These are phyloP conservation scores for Nelumbo lutea DNA, from an alignment of 164 flowering plant genomes.

Conservation along the genomic window DNA sequence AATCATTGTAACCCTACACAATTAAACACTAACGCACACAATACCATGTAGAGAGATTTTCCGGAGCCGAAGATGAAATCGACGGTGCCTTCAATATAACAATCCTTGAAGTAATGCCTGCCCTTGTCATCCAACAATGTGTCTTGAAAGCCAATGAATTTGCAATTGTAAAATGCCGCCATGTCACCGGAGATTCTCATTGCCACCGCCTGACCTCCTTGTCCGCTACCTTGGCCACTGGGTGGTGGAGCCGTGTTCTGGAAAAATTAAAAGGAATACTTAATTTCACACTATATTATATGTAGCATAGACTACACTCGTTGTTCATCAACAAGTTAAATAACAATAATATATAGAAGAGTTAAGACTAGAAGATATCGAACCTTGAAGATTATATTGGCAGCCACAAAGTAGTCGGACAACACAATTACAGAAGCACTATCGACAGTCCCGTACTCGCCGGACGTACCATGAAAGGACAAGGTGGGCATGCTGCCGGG, in stretches of 20 bases:
- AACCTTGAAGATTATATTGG: constrained; percentile 34
- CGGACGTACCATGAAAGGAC: constrained; percentile 26
- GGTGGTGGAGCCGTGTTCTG: constrained; percentile 47
- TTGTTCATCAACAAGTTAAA: too few relatives aligned
- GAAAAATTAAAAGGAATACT: too few relatives aligned
- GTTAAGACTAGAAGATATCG: background rate
- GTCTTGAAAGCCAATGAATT: constrained; percentile 42
- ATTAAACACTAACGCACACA: too few relatives aligned
- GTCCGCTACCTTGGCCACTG: constrained; percentile 7
- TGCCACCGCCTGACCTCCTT: constrained; percentile 40
- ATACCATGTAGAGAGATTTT: constrained; percentile 35
- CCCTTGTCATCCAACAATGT: constrained; percentile 37
- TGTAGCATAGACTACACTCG: too few relatives aligned
- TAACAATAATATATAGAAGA: too few relatives aligned
- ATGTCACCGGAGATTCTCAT: constrained; percentile 42
- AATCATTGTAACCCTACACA: too few relatives aligned
- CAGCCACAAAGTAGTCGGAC: constrained; percentile 38
- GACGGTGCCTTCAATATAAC: constrained; percentile 34
- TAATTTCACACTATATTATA: too few relatives aligned
- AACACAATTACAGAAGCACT: constrained; percentile 42
- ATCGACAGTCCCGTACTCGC: constrained; percentile 27
- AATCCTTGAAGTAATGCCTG: constrained; percentile 34
- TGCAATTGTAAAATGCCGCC: constrained; percentile 44
- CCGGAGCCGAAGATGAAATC: constrained; percentile 49
- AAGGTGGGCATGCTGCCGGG: constrained; percentile 23